Evolutionary conservation across 1,139 yeast genomes (phyloP).

Genomic region (Magnusiomyces paraingens): DNA sequence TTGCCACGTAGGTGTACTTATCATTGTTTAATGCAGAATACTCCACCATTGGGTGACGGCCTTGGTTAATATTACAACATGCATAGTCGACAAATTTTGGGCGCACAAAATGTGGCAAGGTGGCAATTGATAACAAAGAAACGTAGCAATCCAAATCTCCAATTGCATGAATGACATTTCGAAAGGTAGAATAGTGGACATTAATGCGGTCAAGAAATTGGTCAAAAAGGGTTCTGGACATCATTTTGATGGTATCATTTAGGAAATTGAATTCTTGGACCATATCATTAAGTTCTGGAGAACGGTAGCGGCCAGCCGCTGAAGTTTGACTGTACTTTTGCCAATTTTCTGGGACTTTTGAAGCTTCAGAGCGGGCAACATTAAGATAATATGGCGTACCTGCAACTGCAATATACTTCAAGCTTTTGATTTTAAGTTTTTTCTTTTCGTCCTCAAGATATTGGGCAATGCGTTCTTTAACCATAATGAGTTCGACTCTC

Average conservation of each 20-base stretch:
- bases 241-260: slow-evolving; percentile 50
- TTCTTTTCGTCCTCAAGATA: slow-evolving; percentile 46
- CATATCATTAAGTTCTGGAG: slow-evolving; percentile 50
- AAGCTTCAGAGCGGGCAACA: slow-evolving; percentile 53
- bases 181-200: slow-evolving; percentile 45
- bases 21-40: slow-evolving; percentile 31
- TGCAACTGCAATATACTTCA: slow-evolving; percentile 50
- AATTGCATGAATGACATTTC: slow-evolving; percentile 45
- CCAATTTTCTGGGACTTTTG: slow-evolving; percentile 66
- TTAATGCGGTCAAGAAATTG: slow-evolving; percentile 46
- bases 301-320: slow-evolving; percentile 62
- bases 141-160: slow-evolving; percentile 68
- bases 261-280: slow-evolving; percentile 54
- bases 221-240: slow-evolving; percentile 51
- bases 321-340: slow-evolving; percentile 66
- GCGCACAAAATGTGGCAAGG: slow-evolving; percentile 44
- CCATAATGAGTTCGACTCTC: slow-evolving; percentile 17
- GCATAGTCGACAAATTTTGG: slow-evolving; percentile 55
- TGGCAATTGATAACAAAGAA: slow-evolving; percentile 56
- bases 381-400: slow-evolving; percentile 70
- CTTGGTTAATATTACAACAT: slow-evolving; percentile 46
- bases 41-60: slow-evolving; percentile 80
- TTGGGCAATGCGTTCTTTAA: slow-evolving; percentile 40
- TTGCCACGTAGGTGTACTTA: slow-evolving; percentile 51
- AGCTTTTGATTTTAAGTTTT: slow-evolving; percentile 49